Base-by-base conservation (phyloP, 2,329 filamentous ascomycete species). In the Aureobasidium vineae region DNA sequence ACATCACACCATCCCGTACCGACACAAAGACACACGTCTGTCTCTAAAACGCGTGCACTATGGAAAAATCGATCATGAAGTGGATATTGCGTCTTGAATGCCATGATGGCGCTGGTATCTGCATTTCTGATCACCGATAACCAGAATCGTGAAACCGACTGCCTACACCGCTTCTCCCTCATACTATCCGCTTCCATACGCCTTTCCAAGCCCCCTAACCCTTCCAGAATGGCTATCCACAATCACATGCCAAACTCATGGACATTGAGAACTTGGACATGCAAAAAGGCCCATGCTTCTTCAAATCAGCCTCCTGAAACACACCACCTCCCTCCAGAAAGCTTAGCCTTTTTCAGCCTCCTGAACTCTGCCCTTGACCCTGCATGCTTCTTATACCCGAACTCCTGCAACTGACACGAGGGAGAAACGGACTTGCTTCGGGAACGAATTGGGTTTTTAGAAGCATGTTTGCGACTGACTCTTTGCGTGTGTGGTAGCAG, bases 221-320 rank as follows among this genome's bases (percentile, higher is more conserved):
- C 13, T 59, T 59, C 40, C 26, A 59, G 23, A 45, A 59, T 1
- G 4, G 2, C 33, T 33, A 59, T 59, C 54, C 54, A 59, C 54
- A 59, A 59, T 59, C 54, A 59, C 54, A 59, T 59, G 53, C 15
- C 26, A 52, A 31, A 19, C 15, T 8, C 23, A 40, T 3, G 38
- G 2, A 13, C 8, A 40, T 38, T 10, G 36, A 38, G 10, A 38
- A 38, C 21, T 49, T 13, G 45, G n/a, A 26, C 10, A 26, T 49
- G 45, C 45, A 49, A 49, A 26, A 45, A 26, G 23, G 45, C 23
- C 52, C 31, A 54, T 56, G 36, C 53, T 40, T 54, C n/a, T 2
- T 54, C 8, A 41, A 38, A 19, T 56, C 53, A 41, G 53, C 53
- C 53, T 41, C 15, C 36, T 56, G 53, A 56, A 56, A 56, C 53